phyloP scores from a whole-genome alignment of 768 basidiomycete species.

The Suillus lakei region DNA sequence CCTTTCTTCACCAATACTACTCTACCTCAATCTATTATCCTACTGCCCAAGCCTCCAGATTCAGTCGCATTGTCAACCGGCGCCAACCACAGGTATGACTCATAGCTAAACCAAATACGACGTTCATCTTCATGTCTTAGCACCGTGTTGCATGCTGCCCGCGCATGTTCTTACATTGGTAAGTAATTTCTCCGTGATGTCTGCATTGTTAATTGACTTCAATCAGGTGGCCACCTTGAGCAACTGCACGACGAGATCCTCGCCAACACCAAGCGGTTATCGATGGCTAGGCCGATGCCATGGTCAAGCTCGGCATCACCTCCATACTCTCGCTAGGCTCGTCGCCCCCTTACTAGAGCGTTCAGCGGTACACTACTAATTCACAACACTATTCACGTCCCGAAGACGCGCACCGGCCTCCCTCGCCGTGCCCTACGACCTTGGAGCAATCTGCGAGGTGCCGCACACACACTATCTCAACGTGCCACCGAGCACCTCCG shows the following conservation, averaged over 20 bases:
- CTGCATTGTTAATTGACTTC: background rate
- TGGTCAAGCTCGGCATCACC: background rate
- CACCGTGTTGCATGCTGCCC: background rate
- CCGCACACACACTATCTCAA: background rate
- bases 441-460: background rate
- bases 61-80: no score
- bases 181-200: background rate
- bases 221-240: background rate
- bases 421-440: background rate
- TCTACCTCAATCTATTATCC: no score
- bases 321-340: background rate
- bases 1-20: no score
- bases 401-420: background rate
- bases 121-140: background rate
- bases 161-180: background rate
- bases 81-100: no score
- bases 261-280: background rate
- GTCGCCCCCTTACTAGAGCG: background rate
- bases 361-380: background rate
- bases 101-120: background rate
- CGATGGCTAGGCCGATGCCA: background rate
- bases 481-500: background rate
- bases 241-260: background rate
- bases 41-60: no score
- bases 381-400: background rate